phyloP scores from a whole-genome alignment of 2,329 filamentous ascomycete genomes.

The Sarocladiaceae sp. region DNA sequence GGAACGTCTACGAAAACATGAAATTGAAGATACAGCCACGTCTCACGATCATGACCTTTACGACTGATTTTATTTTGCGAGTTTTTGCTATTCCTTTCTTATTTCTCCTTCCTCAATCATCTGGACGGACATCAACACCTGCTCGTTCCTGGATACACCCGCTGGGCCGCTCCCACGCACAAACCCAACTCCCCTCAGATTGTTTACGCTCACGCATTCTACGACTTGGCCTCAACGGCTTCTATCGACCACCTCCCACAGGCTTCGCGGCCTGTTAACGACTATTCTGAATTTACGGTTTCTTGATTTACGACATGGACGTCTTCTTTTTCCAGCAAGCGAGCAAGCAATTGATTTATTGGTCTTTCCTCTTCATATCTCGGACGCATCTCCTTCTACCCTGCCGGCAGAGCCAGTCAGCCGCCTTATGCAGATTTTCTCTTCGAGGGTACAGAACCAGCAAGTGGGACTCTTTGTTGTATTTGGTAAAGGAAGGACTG shows the following conservation, averaged over 20 bases:
- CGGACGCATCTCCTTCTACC: background rate
- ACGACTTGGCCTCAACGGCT: slow-evolving; percentile 14
- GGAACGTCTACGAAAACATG: slow-evolving; percentile 24
- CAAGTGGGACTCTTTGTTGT: slow-evolving; percentile 8
- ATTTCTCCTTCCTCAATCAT: background rate
- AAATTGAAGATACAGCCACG: slow-evolving; percentile 27
- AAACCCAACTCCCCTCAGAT: slow-evolving; percentile 15
- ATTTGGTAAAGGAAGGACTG: background rate
- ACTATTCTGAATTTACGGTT: background rate
- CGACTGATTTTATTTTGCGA: slow-evolving; percentile 7
- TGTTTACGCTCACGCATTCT: slow-evolving; percentile 7
- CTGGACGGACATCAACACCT: background rate
- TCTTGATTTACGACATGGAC: slow-evolving; percentile 7
- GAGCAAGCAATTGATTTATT: slow-evolving; percentile 16
- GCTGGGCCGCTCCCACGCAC: slow-evolving; percentile 6
- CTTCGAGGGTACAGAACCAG: background rate
- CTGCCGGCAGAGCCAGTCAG: slow-evolving; percentile 6
- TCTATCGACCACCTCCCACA: slow-evolving; percentile 10
- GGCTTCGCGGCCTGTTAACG: background rate
- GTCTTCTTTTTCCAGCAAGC: slow-evolving; percentile 12
- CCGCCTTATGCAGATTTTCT: slow-evolving; percentile 6
- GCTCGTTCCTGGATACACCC: background rate
- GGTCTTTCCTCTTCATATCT: slow-evolving; percentile 9
- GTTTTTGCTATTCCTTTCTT: slow-evolving; percentile 10
- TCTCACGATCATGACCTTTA: slow-evolving; percentile 28